Conservation (phyloP, 208 protist genomes). For the Strigomonas galati region DNA sequence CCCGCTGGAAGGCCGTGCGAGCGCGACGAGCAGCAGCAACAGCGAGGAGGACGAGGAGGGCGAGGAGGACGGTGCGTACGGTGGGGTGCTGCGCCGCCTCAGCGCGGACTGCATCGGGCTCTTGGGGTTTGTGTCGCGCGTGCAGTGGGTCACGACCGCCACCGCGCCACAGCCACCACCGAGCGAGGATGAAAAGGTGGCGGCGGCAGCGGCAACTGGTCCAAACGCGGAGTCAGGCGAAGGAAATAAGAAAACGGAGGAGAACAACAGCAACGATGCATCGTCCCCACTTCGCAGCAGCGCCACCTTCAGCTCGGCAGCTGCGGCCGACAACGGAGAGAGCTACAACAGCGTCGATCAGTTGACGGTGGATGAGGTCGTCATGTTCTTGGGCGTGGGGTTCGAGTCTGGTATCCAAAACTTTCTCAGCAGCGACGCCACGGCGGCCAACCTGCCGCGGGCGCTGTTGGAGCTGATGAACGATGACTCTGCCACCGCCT, state of each 20-base stretch:
- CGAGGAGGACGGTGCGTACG: background rate
- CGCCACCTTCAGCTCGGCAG: too few relatives aligned
- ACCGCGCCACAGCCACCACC: too few relatives aligned
- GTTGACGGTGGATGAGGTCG: background rate
- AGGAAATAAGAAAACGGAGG: too few relatives aligned
- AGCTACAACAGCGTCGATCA: background rate
- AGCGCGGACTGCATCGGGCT: background rate
- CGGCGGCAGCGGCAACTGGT: too few relatives aligned
- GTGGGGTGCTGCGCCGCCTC: background rate
- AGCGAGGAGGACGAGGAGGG: background rate
- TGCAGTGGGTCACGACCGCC: background rate
- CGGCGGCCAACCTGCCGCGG: too few relatives aligned
- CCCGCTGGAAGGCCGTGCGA: background rate
- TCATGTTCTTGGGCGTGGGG: background rate
- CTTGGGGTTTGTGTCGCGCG: background rate
- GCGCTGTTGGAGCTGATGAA: too few relatives aligned
- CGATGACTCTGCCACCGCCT: too few relatives aligned
- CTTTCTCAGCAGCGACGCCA: background rate
- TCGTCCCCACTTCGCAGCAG: background rate
- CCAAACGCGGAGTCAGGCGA: too few relatives aligned
- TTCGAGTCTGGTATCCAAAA: background rate
- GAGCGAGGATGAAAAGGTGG: background rate
- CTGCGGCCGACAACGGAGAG: background rate
- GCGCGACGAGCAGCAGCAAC: background rate
- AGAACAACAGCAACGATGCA: too few relatives aligned